Evolutionary conservation across 306 rosid species (phyloP).

Genomic region (Vachellia pachyceras): DNA sequence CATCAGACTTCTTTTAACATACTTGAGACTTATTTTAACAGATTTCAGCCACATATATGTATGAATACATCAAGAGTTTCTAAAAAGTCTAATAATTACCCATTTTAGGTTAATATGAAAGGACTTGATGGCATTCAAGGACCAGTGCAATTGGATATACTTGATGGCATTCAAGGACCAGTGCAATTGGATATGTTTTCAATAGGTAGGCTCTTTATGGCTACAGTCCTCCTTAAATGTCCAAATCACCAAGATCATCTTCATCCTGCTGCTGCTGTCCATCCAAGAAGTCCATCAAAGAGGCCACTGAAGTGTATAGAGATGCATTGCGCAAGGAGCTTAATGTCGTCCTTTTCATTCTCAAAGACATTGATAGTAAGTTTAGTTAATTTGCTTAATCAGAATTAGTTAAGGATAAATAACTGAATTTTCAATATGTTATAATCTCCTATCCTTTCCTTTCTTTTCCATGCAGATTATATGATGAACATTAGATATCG

Average conservation of each 20-base stretch:
- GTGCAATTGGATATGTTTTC: slow-evolving; percentile 94
- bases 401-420: slow-evolving; percentile 24
- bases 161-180: slow-evolving; percentile 98
- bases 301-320: slow-evolving; percentile 54
- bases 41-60: neutral
- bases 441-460: slow-evolving; percentile 34
- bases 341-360: slow-evolving; percentile 82
- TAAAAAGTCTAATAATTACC: too few relatives aligned
- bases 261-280: slow-evolving; percentile 83
- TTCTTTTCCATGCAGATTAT: slow-evolving; percentile 59
- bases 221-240: slow-evolving; percentile 82
- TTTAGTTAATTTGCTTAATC: slow-evolving; percentile 25
- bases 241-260: slow-evolving; percentile 59
- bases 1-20: too few relatives aligned
- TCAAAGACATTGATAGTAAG: slow-evolving; percentile 84
- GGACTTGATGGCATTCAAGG: too few relatives aligned
- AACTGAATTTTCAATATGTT: slow-evolving; percentile 23
- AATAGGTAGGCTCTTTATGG: slow-evolving; percentile 98
- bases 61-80: neutral
- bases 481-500: slow-evolving; percentile 88
- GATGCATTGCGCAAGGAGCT: slow-evolving; percentile 85
- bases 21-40: neutral
- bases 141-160: too few relatives aligned
- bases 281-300: slow-evolving; percentile 69
- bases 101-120: too few relatives aligned